Base-by-base conservation (phyloP, 2,329 filamentous ascomycete genomes). In the Aspergillus spinulosporus region DNA sequence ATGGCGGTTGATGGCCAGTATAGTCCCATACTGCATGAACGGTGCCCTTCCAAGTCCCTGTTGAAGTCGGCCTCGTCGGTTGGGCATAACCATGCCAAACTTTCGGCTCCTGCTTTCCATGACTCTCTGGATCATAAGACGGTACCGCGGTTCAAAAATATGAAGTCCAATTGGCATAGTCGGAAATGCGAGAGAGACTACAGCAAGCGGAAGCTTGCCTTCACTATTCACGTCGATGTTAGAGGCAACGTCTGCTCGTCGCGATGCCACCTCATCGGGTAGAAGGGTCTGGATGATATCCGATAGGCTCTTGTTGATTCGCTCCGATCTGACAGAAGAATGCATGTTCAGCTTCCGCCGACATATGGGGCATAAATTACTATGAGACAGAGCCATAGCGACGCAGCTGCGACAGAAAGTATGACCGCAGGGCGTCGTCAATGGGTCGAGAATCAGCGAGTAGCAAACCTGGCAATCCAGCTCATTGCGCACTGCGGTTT, bases 391-490 rank as follows among this genome's bases (percentile, higher is more conserved):
- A 5, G 89, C 85, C 45, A 88, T 84, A 54, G 86, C 84, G 21
- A 96, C 78, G 69, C 92, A 97, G 57, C 83, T 82, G 15, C 89
- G 86, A 71, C 92, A 97, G 66, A 94, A 93, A 0, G 91, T 96
- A 71, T 97, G 92, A 1, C 92, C 92, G 66, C 92, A 97, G 1
- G 84, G 81, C 0, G 90, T 95, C 0, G 92, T 96, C 50, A 92
- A 78, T 0, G 92, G 91, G 59, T 96, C 89, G 58, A 91, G 77
- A 70, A 93, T 88, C 21, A 95, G 73, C 40, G 86, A 84, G 71
- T 93, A 95, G 74, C 92, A 96, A 57, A 96, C 86, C 65, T 94
- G 90, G 63, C 92, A 97, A 66, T 96, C 91, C 67, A 95, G 78
- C 68, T 96, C 91, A 12, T 80, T 78, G 58, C 86, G 83, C 2